phyloP scores from a whole-genome alignment of 148 eudicot genomes.

The Diospyros kaki region DNA sequence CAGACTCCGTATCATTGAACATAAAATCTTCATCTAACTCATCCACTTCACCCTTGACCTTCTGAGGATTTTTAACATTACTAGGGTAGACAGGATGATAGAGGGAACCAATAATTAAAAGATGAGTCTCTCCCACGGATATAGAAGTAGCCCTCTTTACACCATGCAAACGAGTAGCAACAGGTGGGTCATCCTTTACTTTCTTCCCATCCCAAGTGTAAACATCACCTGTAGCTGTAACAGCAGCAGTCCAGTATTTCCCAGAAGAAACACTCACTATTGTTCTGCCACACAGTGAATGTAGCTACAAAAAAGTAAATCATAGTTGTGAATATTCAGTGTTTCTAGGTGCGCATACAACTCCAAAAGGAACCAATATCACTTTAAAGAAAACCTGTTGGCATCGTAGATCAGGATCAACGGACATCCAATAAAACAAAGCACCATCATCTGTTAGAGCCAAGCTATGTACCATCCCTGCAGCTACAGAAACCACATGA shows the following conservation, averaged over 20 bases:
- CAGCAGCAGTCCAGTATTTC: conserved; percentile 86
- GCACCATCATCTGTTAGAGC: conserved; percentile 92
- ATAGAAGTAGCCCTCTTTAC: conserved; percentile 78
- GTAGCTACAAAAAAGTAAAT: conserved; percentile 41
- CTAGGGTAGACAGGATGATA: conserved; percentile 73
- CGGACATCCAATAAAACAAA: conserved; percentile 84
- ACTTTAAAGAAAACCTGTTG: conserved; percentile 61
- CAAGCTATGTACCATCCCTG: conserved; percentile 86
- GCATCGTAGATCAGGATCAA: conserved; percentile 82
- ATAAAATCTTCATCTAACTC: conserved; percentile 76
- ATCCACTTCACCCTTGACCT: conserved; percentile 32
- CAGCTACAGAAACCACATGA: conserved; percentile 74
- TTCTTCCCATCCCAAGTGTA: conserved; percentile 92
- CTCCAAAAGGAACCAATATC: neutral
- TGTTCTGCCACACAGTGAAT: conserved; percentile 57
- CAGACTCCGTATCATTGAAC: conserved; percentile 49
- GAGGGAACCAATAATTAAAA: conserved; percentile 68
- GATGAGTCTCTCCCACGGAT: conserved; percentile 91
- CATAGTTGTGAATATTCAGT: neutral
- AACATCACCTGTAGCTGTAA: conserved; percentile 71
- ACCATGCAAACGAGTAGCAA: conserved; percentile 68
- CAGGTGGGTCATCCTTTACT: conserved; percentile 52
- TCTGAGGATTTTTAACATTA: conserved; percentile 27
- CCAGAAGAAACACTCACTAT: conserved; percentile 77
- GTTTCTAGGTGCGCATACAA: neutral